These are phyloP conservation scores for Penicillium sp. DNA, from an alignment of 2,329 filamentous ascomycete species.

Conservation along the genomic window DNA sequence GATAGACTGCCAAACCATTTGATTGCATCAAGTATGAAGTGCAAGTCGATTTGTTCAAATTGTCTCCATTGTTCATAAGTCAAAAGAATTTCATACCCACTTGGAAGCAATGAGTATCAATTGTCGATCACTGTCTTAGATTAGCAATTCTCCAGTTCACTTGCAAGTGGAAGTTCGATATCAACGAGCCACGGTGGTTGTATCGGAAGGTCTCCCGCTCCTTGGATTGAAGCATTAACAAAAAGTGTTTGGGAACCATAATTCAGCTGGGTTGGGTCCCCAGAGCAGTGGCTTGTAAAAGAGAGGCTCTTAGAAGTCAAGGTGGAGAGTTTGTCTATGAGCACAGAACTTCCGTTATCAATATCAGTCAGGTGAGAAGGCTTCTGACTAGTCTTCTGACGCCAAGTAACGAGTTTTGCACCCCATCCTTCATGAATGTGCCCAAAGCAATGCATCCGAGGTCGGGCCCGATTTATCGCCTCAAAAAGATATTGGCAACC, in stretches of 20 bases:
- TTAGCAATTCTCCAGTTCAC: background rate
- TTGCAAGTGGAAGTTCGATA: slow-evolving; percentile 41
- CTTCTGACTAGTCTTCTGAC: slow-evolving; percentile 24
- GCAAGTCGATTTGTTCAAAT: no score
- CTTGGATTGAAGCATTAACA: slow-evolving; percentile 60
- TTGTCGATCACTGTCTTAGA: background rate
- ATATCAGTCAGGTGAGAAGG: slow-evolving; percentile 51
- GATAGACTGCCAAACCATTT: no score
- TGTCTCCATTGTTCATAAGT: no score
- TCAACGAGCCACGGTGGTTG: slow-evolving; percentile 58
- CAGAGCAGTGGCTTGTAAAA: slow-evolving; percentile 42
- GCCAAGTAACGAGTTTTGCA: slow-evolving; percentile 56
- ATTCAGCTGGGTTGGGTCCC: slow-evolving; percentile 31
- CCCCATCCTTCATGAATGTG: slow-evolving; percentile 58
- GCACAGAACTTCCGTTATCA: slow-evolving; percentile 42
- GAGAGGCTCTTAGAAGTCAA: slow-evolving; percentile 25
- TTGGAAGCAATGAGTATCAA: no score
- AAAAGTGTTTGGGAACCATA: slow-evolving; percentile 56
- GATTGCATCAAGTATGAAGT: no score
- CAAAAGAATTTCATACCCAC: no score
- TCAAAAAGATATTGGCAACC: slow-evolving; percentile 29
- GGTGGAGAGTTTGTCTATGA: slow-evolving; percentile 30
- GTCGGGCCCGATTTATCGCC: slow-evolving; percentile 26
- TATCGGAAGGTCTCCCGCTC: slow-evolving; percentile 23
- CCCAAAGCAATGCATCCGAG: slow-evolving; percentile 43